Conservation (phyloP, 2,329 filamentous ascomycete species). For the Leptographium procerum region DNA sequence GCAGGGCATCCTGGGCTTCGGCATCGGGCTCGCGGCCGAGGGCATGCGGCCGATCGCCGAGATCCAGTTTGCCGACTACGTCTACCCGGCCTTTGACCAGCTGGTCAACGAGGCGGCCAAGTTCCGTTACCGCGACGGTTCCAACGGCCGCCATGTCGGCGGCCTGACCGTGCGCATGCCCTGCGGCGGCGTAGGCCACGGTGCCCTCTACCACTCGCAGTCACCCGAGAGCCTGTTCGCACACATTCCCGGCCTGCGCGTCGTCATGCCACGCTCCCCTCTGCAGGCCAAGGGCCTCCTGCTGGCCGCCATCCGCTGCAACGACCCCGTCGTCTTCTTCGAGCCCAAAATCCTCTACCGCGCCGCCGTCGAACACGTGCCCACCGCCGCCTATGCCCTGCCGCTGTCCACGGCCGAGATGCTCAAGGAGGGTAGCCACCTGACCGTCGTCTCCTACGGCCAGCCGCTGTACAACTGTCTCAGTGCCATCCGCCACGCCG, state of each 20-base stretch:
- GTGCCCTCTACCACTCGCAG: conserved; percentile 79
- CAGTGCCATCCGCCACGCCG: conserved; percentile 61
- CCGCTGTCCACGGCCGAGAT: conserved; percentile 79
- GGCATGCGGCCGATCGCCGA: conserved; percentile 90
- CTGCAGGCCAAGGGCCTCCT: conserved; percentile 81
- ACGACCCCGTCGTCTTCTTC: conserved; percentile 86
- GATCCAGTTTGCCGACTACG: conserved; percentile 92
- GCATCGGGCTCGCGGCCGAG: conserved; percentile 78
- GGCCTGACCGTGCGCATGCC: conserved; percentile 86
- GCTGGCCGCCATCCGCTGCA: conserved; percentile 62
- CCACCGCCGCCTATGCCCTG: conserved; percentile 66
- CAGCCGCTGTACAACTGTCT: conserved; percentile 80
- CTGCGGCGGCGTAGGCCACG: conserved; percentile 79
- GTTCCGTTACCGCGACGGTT: conserved; percentile 64
- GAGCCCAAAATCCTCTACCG: conserved; percentile 91
- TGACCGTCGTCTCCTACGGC: conserved; percentile 82
- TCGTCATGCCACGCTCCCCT: conserved; percentile 78
- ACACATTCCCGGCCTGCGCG: conserved; percentile 73
- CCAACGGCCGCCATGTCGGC: conserved; percentile 49
- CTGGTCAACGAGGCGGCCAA: conserved; percentile 90
- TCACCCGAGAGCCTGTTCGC: conserved; percentile 82
- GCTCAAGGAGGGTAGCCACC: conserved; percentile 64
- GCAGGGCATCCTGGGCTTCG: conserved; percentile 90
- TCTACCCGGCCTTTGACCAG: conserved; percentile 88
- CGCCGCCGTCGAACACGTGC: conserved; percentile 84